These are phyloP conservation scores for Rachicladosporium sp. DNA, from an alignment of 2,329 filamentous ascomycete genomes.

Conservation along the genomic window DNA sequence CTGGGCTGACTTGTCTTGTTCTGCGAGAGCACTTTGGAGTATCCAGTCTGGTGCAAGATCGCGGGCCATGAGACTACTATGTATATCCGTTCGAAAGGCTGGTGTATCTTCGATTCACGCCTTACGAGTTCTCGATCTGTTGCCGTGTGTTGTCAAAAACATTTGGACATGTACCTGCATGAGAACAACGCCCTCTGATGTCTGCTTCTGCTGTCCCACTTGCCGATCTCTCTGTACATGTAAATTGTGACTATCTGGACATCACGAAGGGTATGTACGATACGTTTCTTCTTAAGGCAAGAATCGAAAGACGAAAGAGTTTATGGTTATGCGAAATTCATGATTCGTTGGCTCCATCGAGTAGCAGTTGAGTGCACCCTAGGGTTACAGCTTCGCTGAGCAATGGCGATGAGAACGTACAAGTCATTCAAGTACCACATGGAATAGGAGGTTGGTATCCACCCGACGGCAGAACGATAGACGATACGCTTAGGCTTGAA, in stretches of 20 bases:
- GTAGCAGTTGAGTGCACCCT: neutral
- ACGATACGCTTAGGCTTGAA: neutral
- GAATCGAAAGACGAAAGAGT: too few species aligned
- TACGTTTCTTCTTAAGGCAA: too few species aligned
- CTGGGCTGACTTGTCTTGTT: conserved; percentile 14
- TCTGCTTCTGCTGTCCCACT: too few species aligned
- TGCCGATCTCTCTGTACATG: too few species aligned
- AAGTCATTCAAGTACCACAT: neutral
- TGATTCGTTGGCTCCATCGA: too few species aligned
- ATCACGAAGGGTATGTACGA: neutral
- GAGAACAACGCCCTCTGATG: too few species aligned
- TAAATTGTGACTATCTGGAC: neutral
- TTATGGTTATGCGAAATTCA: too few species aligned
- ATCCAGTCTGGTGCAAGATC: conserved; percentile 21
- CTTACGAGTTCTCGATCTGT: too few species aligned
- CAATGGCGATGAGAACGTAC: neutral
- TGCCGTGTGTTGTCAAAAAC: too few species aligned
- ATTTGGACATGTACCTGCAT: too few species aligned
- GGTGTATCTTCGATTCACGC: too few species aligned
- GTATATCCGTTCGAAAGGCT: too few species aligned
- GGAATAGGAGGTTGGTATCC: neutral
- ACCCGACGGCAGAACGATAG: neutral
- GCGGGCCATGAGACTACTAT: conserved; percentile 8
- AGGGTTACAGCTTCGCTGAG: neutral
- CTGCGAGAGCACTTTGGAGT: conserved; percentile 16